Evolutionary conservation across 2,329 filamentous ascomycete genomes (phyloP), one percentile per base, ranked within the genome.

Genomic region (Talaromyces sp.): DNA sequence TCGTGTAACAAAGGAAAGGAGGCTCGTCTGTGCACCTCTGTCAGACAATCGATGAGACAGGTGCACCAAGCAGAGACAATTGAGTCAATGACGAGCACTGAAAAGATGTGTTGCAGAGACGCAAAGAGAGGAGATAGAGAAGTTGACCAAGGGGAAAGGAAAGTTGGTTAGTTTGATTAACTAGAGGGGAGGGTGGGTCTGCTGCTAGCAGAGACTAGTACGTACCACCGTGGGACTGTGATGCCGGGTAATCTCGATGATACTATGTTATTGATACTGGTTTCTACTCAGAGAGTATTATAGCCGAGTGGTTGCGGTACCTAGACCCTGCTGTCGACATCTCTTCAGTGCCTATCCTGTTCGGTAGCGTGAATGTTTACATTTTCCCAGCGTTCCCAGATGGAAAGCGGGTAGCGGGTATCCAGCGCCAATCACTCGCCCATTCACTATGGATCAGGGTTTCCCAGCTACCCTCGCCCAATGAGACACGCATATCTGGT

Each of bases 101-200:
- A 37, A 8, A 13, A 7, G 27, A 4, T 13, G 16, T n/a, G 11
- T 6, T 31, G 50, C 9, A 22, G 52, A 50, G 14, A 13, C 2
- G 5, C 27, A 52, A 27, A 33, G 27, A 16, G n/a, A 2, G 24
- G 45, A 47, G 45, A 47, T 14, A 24, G 14, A 37, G 52, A 56
- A 56, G 52, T 56, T 56, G 52, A 56, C 57, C 57, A 43, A 47
- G 57, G 57, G 41, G 57, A 60, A 47, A 43, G 52, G 52, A 56
- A 56, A 56, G 52, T 56, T 56, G 52, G 52, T 56, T 56, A 56
- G 52, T 56, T 56, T 59, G 39, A 56, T 56, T 59, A 14, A 59
- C 41, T 60, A 60, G 57, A 60, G 57, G 57, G 57, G 57, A 13
- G 57, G 56, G 57, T 60, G 57, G 57, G 39, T 27, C 57, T 37